These are phyloP conservation scores for Penicillium goetzii DNA, from an alignment of 495 filamentous ascomycete species.

Conservation along the genomic window DNA sequence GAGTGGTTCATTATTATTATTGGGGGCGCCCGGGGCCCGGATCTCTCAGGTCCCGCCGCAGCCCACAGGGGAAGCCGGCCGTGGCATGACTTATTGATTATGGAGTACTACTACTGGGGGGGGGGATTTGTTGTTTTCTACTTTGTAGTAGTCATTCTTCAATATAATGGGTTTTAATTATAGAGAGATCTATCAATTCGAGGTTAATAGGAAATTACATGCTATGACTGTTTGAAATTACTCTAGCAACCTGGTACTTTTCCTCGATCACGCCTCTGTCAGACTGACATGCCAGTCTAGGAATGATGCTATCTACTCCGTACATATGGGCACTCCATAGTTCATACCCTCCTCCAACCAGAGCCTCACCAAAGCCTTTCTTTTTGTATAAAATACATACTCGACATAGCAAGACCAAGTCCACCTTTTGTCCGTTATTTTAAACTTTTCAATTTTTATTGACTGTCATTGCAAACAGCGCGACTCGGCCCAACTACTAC, in stretches of 20 bases:
- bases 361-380: neutral
- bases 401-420: too few species aligned
- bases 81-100: neutral
- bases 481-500: constrained; percentile 24
- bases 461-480: constrained; percentile 8
- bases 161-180: too few species aligned
- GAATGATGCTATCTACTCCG: constrained; percentile 10
- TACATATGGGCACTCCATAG: constrained; percentile 3
- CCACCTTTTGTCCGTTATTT: neutral
- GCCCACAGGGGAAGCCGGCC: constrained; percentile 5
- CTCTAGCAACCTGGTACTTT: neutral
- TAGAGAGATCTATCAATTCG: too few species aligned
- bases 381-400: neutral
- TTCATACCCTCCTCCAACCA: neutral
- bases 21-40: neutral
- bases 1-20: neutral
- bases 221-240: neutral
- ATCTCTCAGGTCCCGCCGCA: constrained; percentile 6
- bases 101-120: too few species aligned
- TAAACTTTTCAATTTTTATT: neutral
- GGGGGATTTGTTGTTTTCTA: too few species aligned
- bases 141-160: too few species aligned
- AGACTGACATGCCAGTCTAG: neutral
- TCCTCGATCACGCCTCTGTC: neutral
- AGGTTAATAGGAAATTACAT: too few species aligned